Evolutionary conservation across 2,329 filamentous ascomycete species (phyloP).

Genomic region (Lithohypha guttulata): DNA sequence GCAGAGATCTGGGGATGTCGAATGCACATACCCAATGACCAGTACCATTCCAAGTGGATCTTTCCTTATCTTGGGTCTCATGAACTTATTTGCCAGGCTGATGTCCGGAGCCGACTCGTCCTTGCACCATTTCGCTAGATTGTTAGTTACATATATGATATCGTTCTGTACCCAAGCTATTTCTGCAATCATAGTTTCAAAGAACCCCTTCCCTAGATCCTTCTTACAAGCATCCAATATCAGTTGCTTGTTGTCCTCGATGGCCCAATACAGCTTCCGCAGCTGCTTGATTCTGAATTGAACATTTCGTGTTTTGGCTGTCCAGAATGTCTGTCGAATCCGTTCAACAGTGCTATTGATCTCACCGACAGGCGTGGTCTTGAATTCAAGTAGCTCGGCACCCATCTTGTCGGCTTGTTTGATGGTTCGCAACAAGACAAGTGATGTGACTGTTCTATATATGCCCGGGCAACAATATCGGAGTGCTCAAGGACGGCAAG

Average conservation of each 20-base stretch:
- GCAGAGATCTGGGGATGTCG: neutral
- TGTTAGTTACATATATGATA: slow-evolving; percentile 64
- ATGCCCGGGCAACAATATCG: too few species aligned
- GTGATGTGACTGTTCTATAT: too few species aligned
- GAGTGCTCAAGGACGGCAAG: too few species aligned
- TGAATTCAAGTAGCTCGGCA: slow-evolving; percentile 36
- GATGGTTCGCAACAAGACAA: neutral
- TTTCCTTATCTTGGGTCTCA: slow-evolving; percentile 69
- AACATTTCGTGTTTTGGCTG: slow-evolving; percentile 71
- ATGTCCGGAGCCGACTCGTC: slow-evolving; percentile 69
- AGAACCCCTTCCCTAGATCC: slow-evolving; percentile 68
- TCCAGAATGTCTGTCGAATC: slow-evolving; percentile 58
- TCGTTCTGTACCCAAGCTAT: slow-evolving; percentile 70
- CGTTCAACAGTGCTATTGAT: slow-evolving; percentile 53
- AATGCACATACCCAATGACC: slow-evolving; percentile 58
- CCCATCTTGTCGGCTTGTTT: slow-evolving; percentile 23
- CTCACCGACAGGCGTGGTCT: slow-evolving; percentile 53
- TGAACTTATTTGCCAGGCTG: slow-evolving; percentile 52
- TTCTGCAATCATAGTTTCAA: slow-evolving; percentile 66
- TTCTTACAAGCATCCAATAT: slow-evolving; percentile 63
- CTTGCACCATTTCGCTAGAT: slow-evolving; percentile 70
- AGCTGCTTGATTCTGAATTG: slow-evolving; percentile 77
- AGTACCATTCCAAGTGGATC: slow-evolving; percentile 76
- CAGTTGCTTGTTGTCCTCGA: slow-evolving; percentile 65
- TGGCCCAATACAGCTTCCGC: slow-evolving; percentile 86